Evolutionary conservation across 192 early-diverging fungal species (phyloP).

Genomic region (Coemansia sp.): DNA sequence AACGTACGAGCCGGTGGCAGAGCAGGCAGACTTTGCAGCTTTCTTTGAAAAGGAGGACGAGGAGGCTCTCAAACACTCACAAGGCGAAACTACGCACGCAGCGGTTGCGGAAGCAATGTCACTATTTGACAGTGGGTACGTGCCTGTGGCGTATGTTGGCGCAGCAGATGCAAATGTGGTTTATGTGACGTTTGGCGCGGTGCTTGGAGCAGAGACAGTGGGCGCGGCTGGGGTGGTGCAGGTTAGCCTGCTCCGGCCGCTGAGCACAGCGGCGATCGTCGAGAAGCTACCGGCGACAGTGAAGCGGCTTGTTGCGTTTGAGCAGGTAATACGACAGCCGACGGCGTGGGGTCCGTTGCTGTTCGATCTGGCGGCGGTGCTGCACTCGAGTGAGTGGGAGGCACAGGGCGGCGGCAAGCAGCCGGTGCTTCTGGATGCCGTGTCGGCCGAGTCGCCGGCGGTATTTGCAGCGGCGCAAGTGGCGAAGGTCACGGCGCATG

Average conservation of each 20-base stretch:
- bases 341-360: constrained; percentile 79
- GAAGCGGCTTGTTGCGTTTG: constrained; percentile 62
- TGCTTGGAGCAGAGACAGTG: constrained; percentile 1
- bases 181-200: constrained; percentile 64
- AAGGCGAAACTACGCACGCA: constrained; percentile 6
- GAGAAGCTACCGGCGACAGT: constrained; percentile 62
- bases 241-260: constrained; percentile 75
- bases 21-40: constrained; percentile 47
- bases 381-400: constrained; percentile 60
- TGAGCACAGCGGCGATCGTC: constrained; percentile 61
- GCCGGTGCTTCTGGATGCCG: constrained; percentile 40
- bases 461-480: constrained; percentile 25
- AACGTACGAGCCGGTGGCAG: constrained; percentile 28
- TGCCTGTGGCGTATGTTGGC: constrained; percentile 25
- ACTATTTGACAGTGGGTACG: constrained; percentile 15
- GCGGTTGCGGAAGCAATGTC: constrained; percentile 22
- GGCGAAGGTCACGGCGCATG: constrained; percentile 24
- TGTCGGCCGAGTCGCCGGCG: constrained; percentile 23
- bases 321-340: constrained; percentile 60
- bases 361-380: constrained; percentile 76
- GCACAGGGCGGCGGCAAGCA: constrained; percentile 35
- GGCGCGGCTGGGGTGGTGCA: constrained; percentile 76
- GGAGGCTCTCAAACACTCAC: background rate
- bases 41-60: constrained; percentile 18
- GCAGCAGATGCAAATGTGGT: constrained; percentile 65